phyloP scores from a whole-genome alignment of 139 green algal species.

The Chlamydomonas sp. region DNA sequence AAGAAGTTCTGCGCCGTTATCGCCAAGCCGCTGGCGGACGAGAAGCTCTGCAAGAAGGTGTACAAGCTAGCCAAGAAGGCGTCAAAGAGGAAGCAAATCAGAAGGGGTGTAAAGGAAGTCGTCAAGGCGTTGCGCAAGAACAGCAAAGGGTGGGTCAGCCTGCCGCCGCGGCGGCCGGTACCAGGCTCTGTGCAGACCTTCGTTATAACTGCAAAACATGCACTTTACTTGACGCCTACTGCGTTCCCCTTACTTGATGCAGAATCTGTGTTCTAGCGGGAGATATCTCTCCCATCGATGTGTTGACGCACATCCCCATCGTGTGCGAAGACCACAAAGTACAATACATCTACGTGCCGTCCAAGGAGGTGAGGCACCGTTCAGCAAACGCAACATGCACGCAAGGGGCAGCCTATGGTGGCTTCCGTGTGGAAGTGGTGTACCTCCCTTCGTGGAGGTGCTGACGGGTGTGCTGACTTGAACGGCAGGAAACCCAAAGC shows the following conservation, averaged over 20 bases:
- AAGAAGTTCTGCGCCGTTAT: conserved; percentile 75
- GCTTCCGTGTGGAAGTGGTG: too few species aligned
- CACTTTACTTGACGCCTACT: not conserved
- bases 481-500: too few species aligned
- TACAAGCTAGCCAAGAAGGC: conserved; percentile 94
- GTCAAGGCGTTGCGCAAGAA: conserved; percentile 97
- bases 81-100: conserved; percentile 95
- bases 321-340: conserved; percentile 95
- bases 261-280: conserved; percentile 95
- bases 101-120: conserved; percentile 98
- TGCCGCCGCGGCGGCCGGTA: not conserved
- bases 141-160: conserved; percentile 80
- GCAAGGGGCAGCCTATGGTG: too few species aligned
- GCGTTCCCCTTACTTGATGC: not conserved
- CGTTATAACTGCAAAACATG: not conserved
- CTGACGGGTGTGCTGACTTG: too few species aligned
- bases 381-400: not conserved
- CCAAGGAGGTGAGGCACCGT: conserved; percentile 82
- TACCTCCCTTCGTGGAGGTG: too few species aligned
- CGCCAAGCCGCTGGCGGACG: conserved; percentile 91
- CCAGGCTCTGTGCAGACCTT: not conserved
- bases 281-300: conserved; percentile 98
- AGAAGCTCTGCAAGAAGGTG: conserved; percentile 95
- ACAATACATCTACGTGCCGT: conserved; percentile 97
- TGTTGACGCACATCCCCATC: conserved; percentile 96